Conservation (phyloP, 768 basidiomycete species). For the Mycena epipterygia region DNA sequence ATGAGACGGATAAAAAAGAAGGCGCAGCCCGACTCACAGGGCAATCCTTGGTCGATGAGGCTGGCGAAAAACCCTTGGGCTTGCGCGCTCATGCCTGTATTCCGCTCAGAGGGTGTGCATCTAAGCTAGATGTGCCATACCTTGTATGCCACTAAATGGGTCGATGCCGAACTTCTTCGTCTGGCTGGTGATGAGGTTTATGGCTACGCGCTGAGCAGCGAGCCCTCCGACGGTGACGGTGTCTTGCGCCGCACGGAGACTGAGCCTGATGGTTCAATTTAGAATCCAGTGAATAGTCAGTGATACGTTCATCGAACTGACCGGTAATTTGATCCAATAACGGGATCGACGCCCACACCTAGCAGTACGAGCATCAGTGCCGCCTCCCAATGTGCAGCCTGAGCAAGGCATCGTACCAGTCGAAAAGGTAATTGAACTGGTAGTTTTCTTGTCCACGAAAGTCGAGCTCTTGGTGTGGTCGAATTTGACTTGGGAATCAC, state of each 20-base stretch:
- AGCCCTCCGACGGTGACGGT: conserved; percentile 65
- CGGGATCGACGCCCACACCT: conserved; percentile 67
- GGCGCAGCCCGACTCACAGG: conserved; percentile 50
- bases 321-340: conserved; percentile 58
- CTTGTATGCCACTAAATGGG: conserved; percentile 69
- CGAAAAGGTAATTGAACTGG: conserved; percentile 60
- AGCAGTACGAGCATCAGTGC: not conserved
- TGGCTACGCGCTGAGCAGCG: conserved; percentile 48
- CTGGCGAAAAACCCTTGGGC: conserved; percentile 64
- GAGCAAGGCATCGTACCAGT: conserved; percentile 47
- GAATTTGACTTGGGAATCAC: conserved; percentile 60
- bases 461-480: conserved; percentile 64
- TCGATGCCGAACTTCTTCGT: conserved; percentile 64
- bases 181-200: conserved; percentile 67
- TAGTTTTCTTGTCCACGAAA: conserved; percentile 58
- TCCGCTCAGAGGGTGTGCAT: not conserved
- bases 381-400: too few species aligned
- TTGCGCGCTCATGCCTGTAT: conserved; percentile 62
- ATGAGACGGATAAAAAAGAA: not conserved
- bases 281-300: not conserved
- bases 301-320: not conserved
- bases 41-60: conserved; percentile 62
- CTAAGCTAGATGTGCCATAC: conserved; percentile 38
- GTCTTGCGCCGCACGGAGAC: conserved; percentile 60
- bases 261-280: conserved; percentile 43